These are phyloP conservation scores for Berkeleyomyces rouxiae DNA, from an alignment of 2,329 filamentous ascomycete genomes.

Conservation along the genomic window DNA sequence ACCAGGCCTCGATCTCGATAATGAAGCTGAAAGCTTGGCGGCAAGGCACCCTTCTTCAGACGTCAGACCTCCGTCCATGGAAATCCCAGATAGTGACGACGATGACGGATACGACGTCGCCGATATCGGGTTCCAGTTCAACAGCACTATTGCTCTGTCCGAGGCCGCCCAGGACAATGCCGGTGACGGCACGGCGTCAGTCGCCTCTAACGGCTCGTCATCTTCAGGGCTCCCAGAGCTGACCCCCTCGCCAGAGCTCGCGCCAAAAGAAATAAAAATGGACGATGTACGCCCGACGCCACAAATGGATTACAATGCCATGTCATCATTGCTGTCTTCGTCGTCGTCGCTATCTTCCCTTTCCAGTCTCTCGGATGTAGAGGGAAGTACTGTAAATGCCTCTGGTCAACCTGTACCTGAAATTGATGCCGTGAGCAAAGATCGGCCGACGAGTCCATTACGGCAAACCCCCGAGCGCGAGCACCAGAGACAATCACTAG, in stretches of 20 bases:
- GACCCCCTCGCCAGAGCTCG: background rate
- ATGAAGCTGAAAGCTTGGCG: background rate
- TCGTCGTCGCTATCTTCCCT: background rate
- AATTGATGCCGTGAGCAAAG: background rate
- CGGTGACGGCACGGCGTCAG: background rate
- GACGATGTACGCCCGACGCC: background rate
- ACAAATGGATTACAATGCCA: background rate
- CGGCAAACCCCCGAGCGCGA: background rate
- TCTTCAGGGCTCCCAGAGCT: background rate
- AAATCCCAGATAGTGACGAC: constrained; percentile 11
- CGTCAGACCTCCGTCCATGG: constrained; percentile 3
- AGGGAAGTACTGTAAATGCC: background rate
- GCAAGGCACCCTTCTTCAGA: background rate
- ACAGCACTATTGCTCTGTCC: background rate
- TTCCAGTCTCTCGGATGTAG: background rate
- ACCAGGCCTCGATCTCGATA: too few relatives aligned
- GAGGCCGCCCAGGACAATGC: background rate
- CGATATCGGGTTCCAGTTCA: background rate
- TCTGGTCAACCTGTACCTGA: background rate
- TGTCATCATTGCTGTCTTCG: background rate
- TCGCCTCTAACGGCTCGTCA: background rate
- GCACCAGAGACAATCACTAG: background rate
- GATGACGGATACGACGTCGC: background rate
- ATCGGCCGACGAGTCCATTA: background rate
- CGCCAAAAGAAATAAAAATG: background rate